phyloP scores from a whole-genome alignment of 2,329 filamentous ascomycete genomes.

The Xylaria sp. region DNA sequence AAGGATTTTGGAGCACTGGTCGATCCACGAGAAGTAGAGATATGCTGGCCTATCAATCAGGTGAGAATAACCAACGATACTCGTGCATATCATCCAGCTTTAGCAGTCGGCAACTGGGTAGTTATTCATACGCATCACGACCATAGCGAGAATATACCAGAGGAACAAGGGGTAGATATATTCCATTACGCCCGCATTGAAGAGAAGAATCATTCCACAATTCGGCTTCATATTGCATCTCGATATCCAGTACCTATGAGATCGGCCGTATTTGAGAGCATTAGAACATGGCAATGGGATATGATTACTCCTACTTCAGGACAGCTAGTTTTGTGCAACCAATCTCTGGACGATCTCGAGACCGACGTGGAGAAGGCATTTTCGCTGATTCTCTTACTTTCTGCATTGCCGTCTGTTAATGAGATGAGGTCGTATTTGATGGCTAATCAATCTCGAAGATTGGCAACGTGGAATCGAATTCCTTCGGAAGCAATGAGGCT shows the following conservation, averaged over 20 bases:
- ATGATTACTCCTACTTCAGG: neutral
- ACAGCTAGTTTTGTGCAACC: slow-evolving; percentile 57
- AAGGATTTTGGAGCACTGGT: slow-evolving; percentile 29
- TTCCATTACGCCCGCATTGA: slow-evolving; percentile 44
- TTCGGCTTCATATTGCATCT: slow-evolving; percentile 39
- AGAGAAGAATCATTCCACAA: neutral
- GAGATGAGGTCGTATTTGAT: slow-evolving; percentile 64
- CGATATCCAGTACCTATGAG: slow-evolving; percentile 33
- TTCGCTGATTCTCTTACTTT: slow-evolving; percentile 63
- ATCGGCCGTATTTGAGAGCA: neutral
- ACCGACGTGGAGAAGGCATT: slow-evolving; percentile 56
- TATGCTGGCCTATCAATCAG: slow-evolving; percentile 30
- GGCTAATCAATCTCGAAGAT: slow-evolving; percentile 50
- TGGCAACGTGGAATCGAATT: slow-evolving; percentile 64
- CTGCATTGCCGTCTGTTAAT: slow-evolving; percentile 69
- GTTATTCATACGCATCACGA: slow-evolving; percentile 36
- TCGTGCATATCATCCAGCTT: neutral
- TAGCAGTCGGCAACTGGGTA: slow-evolving; percentile 44
- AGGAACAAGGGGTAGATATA: slow-evolving; percentile 2
- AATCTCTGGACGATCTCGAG: slow-evolving; percentile 66
- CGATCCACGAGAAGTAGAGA: slow-evolving; percentile 36
- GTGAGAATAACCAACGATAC: slow-evolving; percentile 21
- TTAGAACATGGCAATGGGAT: slow-evolving; percentile 18
- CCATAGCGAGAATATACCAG: neutral
- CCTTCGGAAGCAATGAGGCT: slow-evolving; percentile 73